Base-by-base conservation (phyloP, 2,329 filamentous ascomycete species). In the Delphinella strobiligena region DNA sequence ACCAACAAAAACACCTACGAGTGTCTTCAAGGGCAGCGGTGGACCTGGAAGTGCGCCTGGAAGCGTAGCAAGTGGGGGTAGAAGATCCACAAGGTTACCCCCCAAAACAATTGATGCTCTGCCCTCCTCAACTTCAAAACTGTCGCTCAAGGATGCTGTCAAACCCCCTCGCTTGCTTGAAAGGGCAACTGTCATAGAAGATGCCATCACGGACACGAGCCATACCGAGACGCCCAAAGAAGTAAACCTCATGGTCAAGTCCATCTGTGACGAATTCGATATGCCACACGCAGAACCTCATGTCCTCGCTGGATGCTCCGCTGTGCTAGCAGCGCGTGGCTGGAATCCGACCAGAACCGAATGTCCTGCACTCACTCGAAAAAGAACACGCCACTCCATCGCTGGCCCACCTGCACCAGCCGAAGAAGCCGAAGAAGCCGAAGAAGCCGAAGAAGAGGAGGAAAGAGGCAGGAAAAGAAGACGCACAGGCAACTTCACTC, bases 191-290 rank as follows among this genome's bases (percentile, higher is more conserved):
- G n/a, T n/a, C 22, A 27, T 7, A 27, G 22, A 27, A 27, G 22
- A 27, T n/a, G n/a, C n/a, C n/a, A n/a, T n/a, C n/a, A n/a, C n/a
- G n/a, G n/a, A n/a, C n/a, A n/a, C n/a, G n/a, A n/a, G n/a, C n/a
- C n/a, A 12, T 27, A 27, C 12, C 7, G 22, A 27, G 22, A 12
- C 12, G 17, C 39, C 39, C 2, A 12, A 16, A 12, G 34, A 41
- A 19, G 34, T 34, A 19, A 46, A 46, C 31, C 42, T 47, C 3
- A 15, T 51, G 18, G 75, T 78, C 53, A 74, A 79, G 1, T 70
- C 74, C 1, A 72, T 82, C 4, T 54, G 51, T 36, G 48, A 48
- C 34, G 43, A 42, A 16, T 47, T 43, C 4, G 42, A 34, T 4
- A 38, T 36, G 11, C 42, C 46, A 2, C 41, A 43, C 30, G 49